Evolutionary conservation across 169 alveolate species (phyloP), one percentile per base, ranked within the genome.

Genomic region (Plasmodium fragile): DNA sequence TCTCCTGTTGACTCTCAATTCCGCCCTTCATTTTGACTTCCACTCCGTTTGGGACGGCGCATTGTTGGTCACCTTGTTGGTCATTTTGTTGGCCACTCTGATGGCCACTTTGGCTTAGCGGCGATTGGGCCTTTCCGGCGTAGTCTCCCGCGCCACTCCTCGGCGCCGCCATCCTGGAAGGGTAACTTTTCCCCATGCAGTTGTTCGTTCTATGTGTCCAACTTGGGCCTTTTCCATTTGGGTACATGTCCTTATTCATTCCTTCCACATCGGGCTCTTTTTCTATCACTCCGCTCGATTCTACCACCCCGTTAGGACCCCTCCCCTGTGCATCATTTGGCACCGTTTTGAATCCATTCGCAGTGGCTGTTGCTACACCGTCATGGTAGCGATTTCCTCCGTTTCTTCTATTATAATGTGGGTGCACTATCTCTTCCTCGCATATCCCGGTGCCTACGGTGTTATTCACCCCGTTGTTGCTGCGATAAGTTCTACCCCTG

Each of bases 191-290:
- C 77, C 70, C 65, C 39, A n/a, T 49, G 22, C 84, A 41, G 36
- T 70, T 82, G 41, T 69, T 85, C 43, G 11, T 28, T 75, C 45
- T 85, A 32, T 55, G 75, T 25, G 43, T 16, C 25, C 75, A 28
- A 84, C 73, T 84, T 36, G 49, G 93, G 25, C 78, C 71, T 49
- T 75, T 73, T 69, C 79, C 80, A 49, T 85, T 85, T 77, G 25
- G 59, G 30, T 18, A 34, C 16, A 73, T 16, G 16, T 73, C 80
- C 41, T 53, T 85, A 52, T 52, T 36, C 28, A 25, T 43, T 85
- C 41, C 79, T 28, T 25, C 77, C 8, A 70, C 92, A 43, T 34
- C 32, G 73, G 16, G 34, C 11, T 30, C 39, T 16, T 39, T 36
- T 30, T 83, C 82, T 36, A 34, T 6, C 71, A 11, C 52, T 49